Conservation (phyloP, 176 grass and related monocot species). For the Urochloa ruziziensis region DNA sequence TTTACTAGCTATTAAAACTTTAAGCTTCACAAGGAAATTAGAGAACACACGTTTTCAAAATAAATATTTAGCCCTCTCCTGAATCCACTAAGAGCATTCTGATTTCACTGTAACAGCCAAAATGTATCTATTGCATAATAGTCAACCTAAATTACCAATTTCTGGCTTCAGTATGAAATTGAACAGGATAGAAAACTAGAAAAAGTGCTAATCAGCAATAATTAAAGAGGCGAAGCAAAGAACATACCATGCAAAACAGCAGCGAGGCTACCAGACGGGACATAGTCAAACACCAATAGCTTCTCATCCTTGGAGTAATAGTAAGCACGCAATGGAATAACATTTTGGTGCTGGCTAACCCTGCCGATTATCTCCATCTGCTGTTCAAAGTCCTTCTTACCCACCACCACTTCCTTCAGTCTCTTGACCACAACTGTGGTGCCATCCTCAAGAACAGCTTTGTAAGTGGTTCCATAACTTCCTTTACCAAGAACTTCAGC, state of each 20-base stretch:
- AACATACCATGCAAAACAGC: slow-evolving; percentile 82
- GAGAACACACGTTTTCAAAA: not conserved
- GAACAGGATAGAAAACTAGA: slow-evolving; percentile 19
- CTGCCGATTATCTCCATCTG: slow-evolving; percentile 95
- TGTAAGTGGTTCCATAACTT: slow-evolving; percentile 93
- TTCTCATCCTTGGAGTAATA: slow-evolving; percentile 99
- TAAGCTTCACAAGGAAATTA: not conserved
- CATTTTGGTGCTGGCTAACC: slow-evolving; percentile 71
- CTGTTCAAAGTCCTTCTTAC: slow-evolving; percentile 92
- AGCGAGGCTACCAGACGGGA: slow-evolving; percentile 68
- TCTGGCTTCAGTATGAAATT: not conserved
- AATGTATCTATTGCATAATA: not conserved
- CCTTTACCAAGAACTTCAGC: slow-evolving; percentile 97
- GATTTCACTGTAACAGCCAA: not conserved
- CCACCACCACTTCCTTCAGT: slow-evolving; percentile 82
- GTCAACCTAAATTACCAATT: not conserved
- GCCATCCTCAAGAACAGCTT: slow-evolving; percentile 95
- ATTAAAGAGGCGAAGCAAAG: slow-evolving; percentile 16
- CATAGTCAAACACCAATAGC: slow-evolving; percentile 91
- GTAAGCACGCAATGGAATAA: slow-evolving; percentile 83
- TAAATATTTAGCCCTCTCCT: not conserved
- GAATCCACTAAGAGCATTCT: not conserved
- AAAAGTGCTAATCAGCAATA: not conserved
- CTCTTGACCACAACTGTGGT: slow-evolving; percentile 94
- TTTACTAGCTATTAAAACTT: not conserved